These are phyloP conservation scores for Uronychia setigera DNA, from an alignment of 73 alveolate species.

Conservation along the genomic window DNA sequence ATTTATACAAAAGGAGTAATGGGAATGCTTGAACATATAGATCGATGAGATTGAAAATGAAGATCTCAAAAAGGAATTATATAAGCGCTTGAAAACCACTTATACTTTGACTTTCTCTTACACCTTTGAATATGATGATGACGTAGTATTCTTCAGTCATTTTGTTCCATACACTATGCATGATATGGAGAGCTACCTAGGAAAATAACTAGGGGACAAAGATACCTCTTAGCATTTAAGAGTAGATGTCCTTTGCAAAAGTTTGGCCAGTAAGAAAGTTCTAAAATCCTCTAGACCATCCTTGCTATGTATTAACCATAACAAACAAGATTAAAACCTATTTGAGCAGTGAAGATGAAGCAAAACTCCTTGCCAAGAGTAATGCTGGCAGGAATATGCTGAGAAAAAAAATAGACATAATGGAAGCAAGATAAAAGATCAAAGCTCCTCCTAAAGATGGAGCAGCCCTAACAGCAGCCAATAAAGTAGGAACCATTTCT, in stretches of 20 bases:
- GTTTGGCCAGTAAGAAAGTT: slow-evolving; percentile 28
- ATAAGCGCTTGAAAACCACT: slow-evolving; percentile 9
- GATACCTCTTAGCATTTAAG: slow-evolving; percentile 26
- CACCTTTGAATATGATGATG: slow-evolving; percentile 83
- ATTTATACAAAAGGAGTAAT: background rate
- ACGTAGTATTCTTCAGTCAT: slow-evolving; percentile 83
- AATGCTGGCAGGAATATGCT: slow-evolving; percentile 71
- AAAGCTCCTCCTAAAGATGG: background rate
- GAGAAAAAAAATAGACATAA: slow-evolving; percentile 40
- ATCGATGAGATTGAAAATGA: slow-evolving; percentile 22
- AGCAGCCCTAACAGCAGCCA: too few relatives aligned
- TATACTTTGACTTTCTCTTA: slow-evolving; percentile 79
- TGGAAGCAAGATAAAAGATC: slow-evolving; percentile 28
- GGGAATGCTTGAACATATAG: background rate
- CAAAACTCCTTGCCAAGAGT: slow-evolving; percentile 33
- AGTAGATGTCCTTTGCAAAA: slow-evolving; percentile 48
- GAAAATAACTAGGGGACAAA: background rate
- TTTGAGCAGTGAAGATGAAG: slow-evolving; percentile 61
- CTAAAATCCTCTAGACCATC: slow-evolving; percentile 9
- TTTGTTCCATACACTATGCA: slow-evolving; percentile 86
- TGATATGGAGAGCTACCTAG: slow-evolving; percentile 59
- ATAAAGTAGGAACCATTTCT: too few relatives aligned
- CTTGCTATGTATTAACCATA: slow-evolving; percentile 53
- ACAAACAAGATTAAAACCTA: slow-evolving; percentile 54
- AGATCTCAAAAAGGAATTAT: slow-evolving; percentile 6